Evolutionary conservation across 2,329 filamentous ascomycete genomes (phyloP).

Genomic region (Calonectria honghensis): DNA sequence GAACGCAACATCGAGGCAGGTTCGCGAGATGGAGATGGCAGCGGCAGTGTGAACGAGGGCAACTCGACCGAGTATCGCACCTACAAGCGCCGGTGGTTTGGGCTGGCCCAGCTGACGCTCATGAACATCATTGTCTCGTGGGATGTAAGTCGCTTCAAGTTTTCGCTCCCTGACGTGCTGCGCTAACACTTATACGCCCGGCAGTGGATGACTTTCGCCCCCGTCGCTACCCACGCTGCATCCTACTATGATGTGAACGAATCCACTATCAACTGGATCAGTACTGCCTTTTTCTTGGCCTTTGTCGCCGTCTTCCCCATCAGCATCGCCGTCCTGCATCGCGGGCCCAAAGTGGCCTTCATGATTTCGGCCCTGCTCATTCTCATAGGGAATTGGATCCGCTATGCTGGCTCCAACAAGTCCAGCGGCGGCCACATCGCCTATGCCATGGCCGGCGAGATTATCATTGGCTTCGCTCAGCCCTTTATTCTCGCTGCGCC

Average conservation of each 20-base stretch:
- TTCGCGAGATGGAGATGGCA: constrained; percentile 48
- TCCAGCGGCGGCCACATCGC: constrained; percentile 79
- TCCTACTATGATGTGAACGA: constrained; percentile 85
- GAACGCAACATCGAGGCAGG: constrained; percentile 47
- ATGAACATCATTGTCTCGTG: constrained; percentile 96
- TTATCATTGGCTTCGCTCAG: constrained; percentile 91
- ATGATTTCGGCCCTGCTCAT: constrained; percentile 83
- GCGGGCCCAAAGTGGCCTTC: constrained; percentile 86
- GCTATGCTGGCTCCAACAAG: constrained; percentile 81
- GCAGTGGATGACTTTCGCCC: constrained; percentile 92
- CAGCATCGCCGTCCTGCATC: constrained; percentile 86
- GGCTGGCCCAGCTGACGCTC: constrained; percentile 86
- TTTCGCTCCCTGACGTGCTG: constrained; percentile 17
- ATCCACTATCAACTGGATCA: constrained; percentile 92
- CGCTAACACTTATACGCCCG: constrained; percentile 3
- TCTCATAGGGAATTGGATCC: constrained; percentile 92
- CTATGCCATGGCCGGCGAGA: constrained; percentile 91
- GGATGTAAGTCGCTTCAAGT: constrained; percentile 82
- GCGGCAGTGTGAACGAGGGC: constrained; percentile 54
- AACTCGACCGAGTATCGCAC: constrained; percentile 62
- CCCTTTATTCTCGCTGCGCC: constrained; percentile 94
- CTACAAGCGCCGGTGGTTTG: constrained; percentile 94
- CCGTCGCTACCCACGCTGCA: constrained; percentile 84
- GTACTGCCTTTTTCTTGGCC: constrained; percentile 89
- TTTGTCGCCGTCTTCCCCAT: constrained; percentile 84